Evolutionary conservation across 352 stramenopile species (phyloP), one percentile per base, ranked within the genome.

Genomic region (Phytophthora lateralis): DNA sequence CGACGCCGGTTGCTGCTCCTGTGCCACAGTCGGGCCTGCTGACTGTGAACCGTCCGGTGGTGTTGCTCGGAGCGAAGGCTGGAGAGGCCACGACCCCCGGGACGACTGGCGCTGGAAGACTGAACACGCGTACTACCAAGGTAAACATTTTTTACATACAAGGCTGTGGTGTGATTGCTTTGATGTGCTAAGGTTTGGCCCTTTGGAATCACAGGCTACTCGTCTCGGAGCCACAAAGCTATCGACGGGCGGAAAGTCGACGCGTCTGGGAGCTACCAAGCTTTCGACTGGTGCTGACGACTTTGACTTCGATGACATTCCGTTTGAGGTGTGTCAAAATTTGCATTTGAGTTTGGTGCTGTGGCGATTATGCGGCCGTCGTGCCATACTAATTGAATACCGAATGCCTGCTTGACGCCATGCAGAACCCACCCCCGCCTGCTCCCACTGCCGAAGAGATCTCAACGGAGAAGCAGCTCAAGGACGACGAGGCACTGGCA

Each of bases 241-340:
- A 30, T 70, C 68, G 6, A 73, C 58, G 6, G 58, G 68, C 15
- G 45, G 59, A 20, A 88, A 86, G 18, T 57, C 75, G 11, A 91
- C 78, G n/a, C 76, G 78, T 34, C 62, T 87, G 4, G 75, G 78
- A 37, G 88, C 83, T 15, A 94, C 84, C 1, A 96, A 96, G 71
- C 64, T 96, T 45, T 92, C 79, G 29, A 80, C 67, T 5, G 74
- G 73, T 10, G 63, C 30, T 8, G 74, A 73, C 12, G 85, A 95
- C 61, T 96, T 96, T 71, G 88, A 96, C 58, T 96, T 96, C 61
- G 88, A 96, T 53, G 85, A 92, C 48, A 94, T 96, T 39, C 84
- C 84, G 9, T 95, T 95, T 44, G 80, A 91, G 71, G 88, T 96
- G 11, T 7, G 48, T 62, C 6, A 10, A 26, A 15, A 11, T 32